Percentiles rank a stretch among this genome's conserved stretches.
Conservation (phyloP, 2,329 filamentous ascomycete species). For the Madurella fahalii region DNA sequence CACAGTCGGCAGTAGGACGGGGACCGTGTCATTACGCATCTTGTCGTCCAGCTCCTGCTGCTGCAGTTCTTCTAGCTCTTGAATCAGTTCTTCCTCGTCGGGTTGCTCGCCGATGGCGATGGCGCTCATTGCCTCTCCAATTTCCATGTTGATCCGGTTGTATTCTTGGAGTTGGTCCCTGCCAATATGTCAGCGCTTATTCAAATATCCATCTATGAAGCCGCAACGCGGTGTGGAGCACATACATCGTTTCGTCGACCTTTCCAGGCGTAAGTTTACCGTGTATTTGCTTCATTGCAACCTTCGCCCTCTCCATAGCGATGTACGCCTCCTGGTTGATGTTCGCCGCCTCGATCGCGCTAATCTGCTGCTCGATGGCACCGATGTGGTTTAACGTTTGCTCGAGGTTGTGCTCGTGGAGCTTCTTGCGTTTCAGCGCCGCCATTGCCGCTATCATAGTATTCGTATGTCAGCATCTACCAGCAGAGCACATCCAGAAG, state of each 20-base stretch:
- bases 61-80: slow-evolving; percentile 63
- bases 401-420: slow-evolving; percentile 84
- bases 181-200: slow-evolving; percentile 31
- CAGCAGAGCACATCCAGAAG: not conserved
- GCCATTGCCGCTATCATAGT: slow-evolving; percentile 70
- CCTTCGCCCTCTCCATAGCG: slow-evolving; percentile 86
- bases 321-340: slow-evolving; percentile 96
- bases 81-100: slow-evolving; percentile 87
- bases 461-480: slow-evolving; percentile 13
- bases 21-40: slow-evolving; percentile 87
- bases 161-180: slow-evolving; percentile 91
- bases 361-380: slow-evolving; percentile 92
- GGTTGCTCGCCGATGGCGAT: slow-evolving; percentile 63
- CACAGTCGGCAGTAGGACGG: slow-evolving; percentile 75
- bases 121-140: slow-evolving; percentile 77
- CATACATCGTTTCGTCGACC: slow-evolving; percentile 92
- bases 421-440: slow-evolving; percentile 90
- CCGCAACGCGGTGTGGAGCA: slow-evolving; percentile 21
- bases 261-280: slow-evolving; percentile 87
- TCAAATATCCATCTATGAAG: not conserved
- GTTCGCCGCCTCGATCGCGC: slow-evolving; percentile 94
- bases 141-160: slow-evolving; percentile 89
- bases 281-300: slow-evolving; percentile 92
- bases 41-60: slow-evolving; percentile 80
- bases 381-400: slow-evolving; percentile 87